A percentile compares a stretch with the other conserved stretches of the same genome.
These are phyloP conservation scores for Albatrellus ellisii DNA, from an alignment of 768 basidiomycete genomes.

Conservation along the genomic window DNA sequence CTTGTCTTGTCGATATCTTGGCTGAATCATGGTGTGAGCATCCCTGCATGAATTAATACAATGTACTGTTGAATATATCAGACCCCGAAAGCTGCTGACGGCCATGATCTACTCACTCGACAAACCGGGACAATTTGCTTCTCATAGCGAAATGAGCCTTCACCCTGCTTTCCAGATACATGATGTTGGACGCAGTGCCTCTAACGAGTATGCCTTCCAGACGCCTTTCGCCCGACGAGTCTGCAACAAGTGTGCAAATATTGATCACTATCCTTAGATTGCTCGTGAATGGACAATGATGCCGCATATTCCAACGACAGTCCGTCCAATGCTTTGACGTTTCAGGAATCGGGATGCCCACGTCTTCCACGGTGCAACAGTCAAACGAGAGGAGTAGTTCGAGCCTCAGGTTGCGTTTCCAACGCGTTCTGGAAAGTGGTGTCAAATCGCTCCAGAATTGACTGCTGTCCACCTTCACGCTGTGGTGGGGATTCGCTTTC, in stretches of 20 bases:
- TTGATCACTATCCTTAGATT: conserved; percentile 44
- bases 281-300: conserved; percentile 51
- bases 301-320: conserved; percentile 64
- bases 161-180: conserved; percentile 29
- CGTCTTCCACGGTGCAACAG: conserved; percentile 48
- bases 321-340: conserved; percentile 52
- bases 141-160: conserved; percentile 70
- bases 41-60: conserved; percentile 55
- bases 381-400: conserved; percentile 59
- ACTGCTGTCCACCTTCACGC: conserved; percentile 59
- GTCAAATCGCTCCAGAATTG: conserved; percentile 73
- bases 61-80: conserved; percentile 26
- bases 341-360: conserved; percentile 33
- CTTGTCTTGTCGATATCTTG: no score
- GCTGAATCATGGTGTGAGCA: no score
- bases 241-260: conserved; percentile 64
- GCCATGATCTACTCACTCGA: conserved; percentile 44
- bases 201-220: conserved; percentile 60
- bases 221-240: conserved; percentile 55
- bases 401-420: conserved; percentile 33
- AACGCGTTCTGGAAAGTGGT: conserved; percentile 60
- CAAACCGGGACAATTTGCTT: conserved; percentile 70
- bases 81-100: background rate
- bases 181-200: conserved; percentile 25
- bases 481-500: background rate